phyloP scores from a whole-genome alignment of 1,284 basidiomycete species.

The Earliella scabrosa region DNA sequence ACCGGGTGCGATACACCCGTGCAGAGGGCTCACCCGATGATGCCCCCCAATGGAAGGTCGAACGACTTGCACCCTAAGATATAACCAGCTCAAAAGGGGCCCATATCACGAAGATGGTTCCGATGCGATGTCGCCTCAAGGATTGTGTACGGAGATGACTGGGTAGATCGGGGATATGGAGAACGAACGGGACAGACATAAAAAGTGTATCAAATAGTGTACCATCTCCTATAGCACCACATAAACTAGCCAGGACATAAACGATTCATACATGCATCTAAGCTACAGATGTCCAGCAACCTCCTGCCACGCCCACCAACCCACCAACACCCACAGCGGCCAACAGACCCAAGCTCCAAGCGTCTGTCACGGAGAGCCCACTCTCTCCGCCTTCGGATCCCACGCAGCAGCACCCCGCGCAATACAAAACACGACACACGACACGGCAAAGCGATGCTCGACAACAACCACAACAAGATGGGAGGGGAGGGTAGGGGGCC shows the following conservation, averaged over 20 bases:
- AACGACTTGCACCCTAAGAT: conserved; percentile 71
- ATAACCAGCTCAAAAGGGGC: background rate
- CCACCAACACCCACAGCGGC: background rate
- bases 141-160: no score
- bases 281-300: conserved; percentile 13
- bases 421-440: no score
- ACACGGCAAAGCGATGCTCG: no score
- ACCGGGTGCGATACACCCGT: conserved; percentile 83
- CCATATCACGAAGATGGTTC: no score
- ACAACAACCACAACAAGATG: no score
- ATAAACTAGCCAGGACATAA: conserved; percentile 4
- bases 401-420: background rate
- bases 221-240: background rate
- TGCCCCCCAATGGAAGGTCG: conserved; percentile 68
- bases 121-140: no score
- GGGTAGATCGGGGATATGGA: no score
- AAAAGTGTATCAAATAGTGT: conserved; percentile 10
- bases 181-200: no score
- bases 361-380: no score
- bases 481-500: no score
- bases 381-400: background rate
- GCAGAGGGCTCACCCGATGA: conserved; percentile 53
- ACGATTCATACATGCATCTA: conserved; percentile 14
- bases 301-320: background rate
- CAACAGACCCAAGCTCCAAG: background rate